Conservation (phyloP, 2,329 filamentous ascomycete species). For the Aspergillus oerlinghausenensis region DNA sequence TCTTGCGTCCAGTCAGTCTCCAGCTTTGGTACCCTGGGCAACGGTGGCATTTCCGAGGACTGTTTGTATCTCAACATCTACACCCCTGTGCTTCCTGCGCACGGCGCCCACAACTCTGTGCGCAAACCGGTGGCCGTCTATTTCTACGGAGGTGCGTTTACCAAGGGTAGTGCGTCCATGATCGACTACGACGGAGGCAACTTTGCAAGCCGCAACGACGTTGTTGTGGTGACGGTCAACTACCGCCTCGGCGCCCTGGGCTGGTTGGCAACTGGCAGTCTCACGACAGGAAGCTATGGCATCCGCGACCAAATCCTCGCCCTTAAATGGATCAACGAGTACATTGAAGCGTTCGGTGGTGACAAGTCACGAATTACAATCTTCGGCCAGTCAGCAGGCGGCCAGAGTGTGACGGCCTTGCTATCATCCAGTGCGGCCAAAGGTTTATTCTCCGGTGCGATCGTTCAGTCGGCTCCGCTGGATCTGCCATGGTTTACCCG, state of each 20-base stretch:
- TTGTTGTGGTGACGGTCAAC: conserved; percentile 33
- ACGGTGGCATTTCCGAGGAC: conserved; percentile 26
- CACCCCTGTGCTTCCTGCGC: conserved; percentile 25
- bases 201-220: conserved; percentile 33
- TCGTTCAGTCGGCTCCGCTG: conserved; percentile 23
- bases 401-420: conserved; percentile 47
- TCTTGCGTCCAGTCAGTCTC: conserved; percentile 21
- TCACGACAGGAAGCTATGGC: conserved; percentile 31
- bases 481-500: conserved; percentile 26
- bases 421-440: conserved; percentile 22
- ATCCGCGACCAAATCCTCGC: conserved; percentile 29
- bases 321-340: conserved; percentile 24
- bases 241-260: conserved; percentile 30
- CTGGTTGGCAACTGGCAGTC: conserved; percentile 32
- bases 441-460: conserved; percentile 24
- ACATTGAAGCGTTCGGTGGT: conserved; percentile 25
- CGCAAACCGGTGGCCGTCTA: conserved; percentile 26
- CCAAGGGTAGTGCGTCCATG: conserved; percentile 23
- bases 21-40: conserved; percentile 7
- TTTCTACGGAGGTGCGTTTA: conserved; percentile 31
- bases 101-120: conserved; percentile 5
- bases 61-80: conserved; percentile 35
- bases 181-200: conserved; percentile 32
- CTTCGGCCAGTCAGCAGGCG: conserved; percentile 38
- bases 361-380: conserved; percentile 30